These are phyloP conservation scores for Russula brevipes DNA, from an alignment of 768 basidiomycete genomes.

Conservation along the genomic window DNA sequence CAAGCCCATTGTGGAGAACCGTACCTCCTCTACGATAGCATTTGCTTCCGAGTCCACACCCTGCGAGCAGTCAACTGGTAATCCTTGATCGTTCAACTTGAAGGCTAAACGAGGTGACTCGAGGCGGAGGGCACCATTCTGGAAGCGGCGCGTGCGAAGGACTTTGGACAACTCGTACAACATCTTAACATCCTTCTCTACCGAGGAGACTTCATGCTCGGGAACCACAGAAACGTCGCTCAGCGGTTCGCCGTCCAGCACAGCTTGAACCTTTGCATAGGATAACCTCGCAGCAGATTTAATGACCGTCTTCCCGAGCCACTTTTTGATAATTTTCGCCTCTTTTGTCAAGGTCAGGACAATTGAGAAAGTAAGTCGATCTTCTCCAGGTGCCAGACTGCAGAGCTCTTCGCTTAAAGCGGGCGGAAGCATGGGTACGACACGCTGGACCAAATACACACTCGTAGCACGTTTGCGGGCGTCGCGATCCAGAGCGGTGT, in stretches of 20 bases:
- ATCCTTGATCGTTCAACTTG: conserved; percentile 68
- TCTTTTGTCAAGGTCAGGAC: conserved; percentile 83
- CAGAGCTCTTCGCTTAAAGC: conserved; percentile 90
- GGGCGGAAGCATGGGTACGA: conserved; percentile 96
- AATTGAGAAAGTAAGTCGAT: conserved; percentile 87
- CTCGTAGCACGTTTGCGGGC: conserved; percentile 95
- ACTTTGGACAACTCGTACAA: conserved; percentile 68
- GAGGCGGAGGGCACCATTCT: conserved; percentile 72
- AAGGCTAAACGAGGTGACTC: conserved; percentile 71
- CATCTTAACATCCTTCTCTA: conserved; percentile 71
- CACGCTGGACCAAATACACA: conserved; percentile 93
- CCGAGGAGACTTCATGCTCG: conserved; percentile 53
- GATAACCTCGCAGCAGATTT: conserved; percentile 83
- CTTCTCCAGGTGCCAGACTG: conserved; percentile 81
- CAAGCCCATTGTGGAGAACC: not conserved
- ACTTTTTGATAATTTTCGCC: conserved; percentile 77
- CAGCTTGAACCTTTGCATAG: conserved; percentile 75
- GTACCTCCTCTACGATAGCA: conserved; percentile 82
- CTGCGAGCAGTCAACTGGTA: conserved; percentile 73
- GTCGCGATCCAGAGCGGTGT: conserved; percentile 96
- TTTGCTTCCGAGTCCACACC: conserved; percentile 67
- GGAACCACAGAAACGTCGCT: conserved; percentile 47
- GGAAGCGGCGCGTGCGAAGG: conserved; percentile 65
- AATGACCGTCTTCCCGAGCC: conserved; percentile 91
- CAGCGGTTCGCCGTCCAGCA: conserved; percentile 68